Evolutionary conservation across 345 rosid species (phyloP).

Genomic region (Xanthoceras sorbifolium): DNA sequence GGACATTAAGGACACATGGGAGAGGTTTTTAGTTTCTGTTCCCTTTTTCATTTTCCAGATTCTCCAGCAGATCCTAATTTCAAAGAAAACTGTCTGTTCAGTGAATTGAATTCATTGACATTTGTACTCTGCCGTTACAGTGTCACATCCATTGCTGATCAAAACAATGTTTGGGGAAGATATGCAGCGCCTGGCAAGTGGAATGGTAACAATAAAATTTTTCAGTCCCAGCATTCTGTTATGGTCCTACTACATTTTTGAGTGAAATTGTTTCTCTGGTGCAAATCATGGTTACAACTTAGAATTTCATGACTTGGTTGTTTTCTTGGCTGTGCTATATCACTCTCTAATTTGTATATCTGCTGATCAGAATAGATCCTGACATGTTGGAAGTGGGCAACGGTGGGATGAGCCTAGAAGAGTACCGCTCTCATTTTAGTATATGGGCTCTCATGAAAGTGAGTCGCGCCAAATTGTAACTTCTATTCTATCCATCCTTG

Average conservation of each 20-base stretch:
- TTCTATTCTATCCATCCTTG: neutral
- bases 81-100: neutral
- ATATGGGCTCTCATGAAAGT: conserved; percentile 67
- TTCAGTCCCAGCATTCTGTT: neutral
- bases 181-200: conserved; percentile 61
- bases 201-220: conserved; percentile 46
- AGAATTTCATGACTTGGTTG: neutral
- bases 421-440: conserved; percentile 53
- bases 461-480: neutral
- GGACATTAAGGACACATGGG: conserved; percentile 47
- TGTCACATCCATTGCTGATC: conserved; percentile 43
- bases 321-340: neutral
- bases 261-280: neutral
- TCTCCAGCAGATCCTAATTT: neutral
- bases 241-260: neutral
- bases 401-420: conserved; percentile 60
- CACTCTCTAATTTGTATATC: conserved; percentile 3
- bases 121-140: conserved; percentile 25
- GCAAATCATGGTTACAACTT: neutral
- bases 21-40: conserved; percentile 30
- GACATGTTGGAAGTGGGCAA: conserved; percentile 74
- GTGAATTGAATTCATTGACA: conserved; percentile 17
- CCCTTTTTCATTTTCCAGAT: neutral
- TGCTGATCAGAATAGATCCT: conserved; percentile 40
- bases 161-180: conserved; percentile 56